phyloP scores from a whole-genome alignment of 108 stramenopile species.

The Aurantiochytrium sp. region DNA sequence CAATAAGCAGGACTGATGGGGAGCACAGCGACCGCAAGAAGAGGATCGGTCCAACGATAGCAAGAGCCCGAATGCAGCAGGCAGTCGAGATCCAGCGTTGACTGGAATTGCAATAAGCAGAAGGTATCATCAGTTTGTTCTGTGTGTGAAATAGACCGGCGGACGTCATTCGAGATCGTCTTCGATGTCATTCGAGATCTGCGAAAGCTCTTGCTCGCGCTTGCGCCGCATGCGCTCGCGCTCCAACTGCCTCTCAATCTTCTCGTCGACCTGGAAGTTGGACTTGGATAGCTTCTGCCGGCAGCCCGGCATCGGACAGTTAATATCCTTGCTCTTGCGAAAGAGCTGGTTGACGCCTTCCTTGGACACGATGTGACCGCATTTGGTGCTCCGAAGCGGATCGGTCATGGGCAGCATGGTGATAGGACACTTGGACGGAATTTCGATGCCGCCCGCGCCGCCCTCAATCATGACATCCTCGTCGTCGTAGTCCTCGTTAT shows the following conservation, averaged over 20 bases:
- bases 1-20: not conserved
- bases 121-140: too few relatives aligned
- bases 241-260: too few relatives aligned
- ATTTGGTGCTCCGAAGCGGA: not conserved
- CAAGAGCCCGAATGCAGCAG: too few relatives aligned
- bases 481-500: not conserved
- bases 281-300: not conserved
- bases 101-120: too few relatives aligned
- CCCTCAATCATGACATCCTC: not conserved
- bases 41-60: not conserved
- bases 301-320: not conserved
- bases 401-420: not conserved
- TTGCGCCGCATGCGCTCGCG: too few relatives aligned
- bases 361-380: not conserved
- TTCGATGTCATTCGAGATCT: too few relatives aligned
- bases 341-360: not conserved
- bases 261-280: not conserved
- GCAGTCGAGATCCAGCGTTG: too few relatives aligned
- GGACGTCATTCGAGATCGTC: too few relatives aligned
- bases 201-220: too few relatives aligned
- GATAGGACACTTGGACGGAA: not conserved
- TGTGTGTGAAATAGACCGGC: too few relatives aligned
- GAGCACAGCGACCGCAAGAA: too few relatives aligned
- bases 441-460: not conserved
- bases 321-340: not conserved